Percentiles rank a stretch among this genome's conserved stretches.
These are phyloP conservation scores for Tetrahymena elliotti DNA, from an alignment of 73 alveolate genomes.

Conservation along the genomic window DNA sequence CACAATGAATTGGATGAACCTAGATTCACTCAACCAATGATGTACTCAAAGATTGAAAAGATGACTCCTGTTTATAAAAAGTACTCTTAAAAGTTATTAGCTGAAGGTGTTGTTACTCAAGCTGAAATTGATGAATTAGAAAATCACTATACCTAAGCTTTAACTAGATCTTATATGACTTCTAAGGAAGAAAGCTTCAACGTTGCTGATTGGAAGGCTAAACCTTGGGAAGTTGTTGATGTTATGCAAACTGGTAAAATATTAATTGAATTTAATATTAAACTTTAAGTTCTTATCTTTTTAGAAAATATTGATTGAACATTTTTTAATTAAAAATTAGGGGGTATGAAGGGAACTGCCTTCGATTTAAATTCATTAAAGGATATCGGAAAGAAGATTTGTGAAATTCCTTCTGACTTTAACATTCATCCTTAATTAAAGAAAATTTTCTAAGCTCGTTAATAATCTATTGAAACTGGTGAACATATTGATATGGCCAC, in stretches of 20 bases:
- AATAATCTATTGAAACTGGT: slow-evolving; percentile 66
- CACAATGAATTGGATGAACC: slow-evolving; percentile 96
- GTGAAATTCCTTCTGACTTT: slow-evolving; percentile 56
- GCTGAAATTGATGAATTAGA: slow-evolving; percentile 13
- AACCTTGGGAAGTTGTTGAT: slow-evolving; percentile 65
- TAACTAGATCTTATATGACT: slow-evolving; percentile 11
- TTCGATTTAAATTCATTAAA: slow-evolving; percentile 31
- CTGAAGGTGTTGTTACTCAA: slow-evolving; percentile 50
- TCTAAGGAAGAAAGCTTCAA: slow-evolving; percentile 19
- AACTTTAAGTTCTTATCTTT: not conserved
- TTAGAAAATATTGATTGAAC: too few species aligned
- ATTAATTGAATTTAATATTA: not conserved
- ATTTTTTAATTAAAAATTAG: not conserved
- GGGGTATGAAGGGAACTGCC: slow-evolving; percentile 69
- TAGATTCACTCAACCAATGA: slow-evolving; percentile 69
- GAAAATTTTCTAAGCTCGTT: slow-evolving; percentile 64
- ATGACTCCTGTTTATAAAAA: slow-evolving; percentile 46
- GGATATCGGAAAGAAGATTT: slow-evolving; percentile 52
- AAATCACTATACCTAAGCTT: not conserved
- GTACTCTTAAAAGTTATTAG: slow-evolving; percentile 56
- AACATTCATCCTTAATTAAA: slow-evolving; percentile 58
- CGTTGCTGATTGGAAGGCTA: slow-evolving; percentile 52
- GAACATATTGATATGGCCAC: slow-evolving; percentile 90
- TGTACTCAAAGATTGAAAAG: slow-evolving; percentile 64
- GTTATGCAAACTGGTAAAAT: slow-evolving; percentile 18